Base-by-base conservation (phyloP, 768 basidiomycete species). In the Phlegmacium glaucopus region DNA sequence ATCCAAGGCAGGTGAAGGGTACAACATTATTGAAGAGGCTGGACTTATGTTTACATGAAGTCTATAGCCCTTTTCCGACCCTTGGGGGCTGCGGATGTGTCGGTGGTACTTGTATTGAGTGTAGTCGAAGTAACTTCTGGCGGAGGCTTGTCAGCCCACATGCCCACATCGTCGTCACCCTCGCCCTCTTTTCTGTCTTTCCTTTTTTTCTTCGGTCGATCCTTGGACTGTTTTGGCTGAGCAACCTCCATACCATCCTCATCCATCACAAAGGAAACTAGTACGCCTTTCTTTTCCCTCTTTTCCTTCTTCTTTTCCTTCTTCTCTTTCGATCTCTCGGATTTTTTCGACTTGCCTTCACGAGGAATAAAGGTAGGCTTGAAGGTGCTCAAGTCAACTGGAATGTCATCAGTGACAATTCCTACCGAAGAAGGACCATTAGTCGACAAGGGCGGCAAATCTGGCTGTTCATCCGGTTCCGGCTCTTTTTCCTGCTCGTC, bases 341-440 rank as follows among this genome's bases (percentile, higher is more conserved):
- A 52, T 39, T 71, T 72, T 58, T 78, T 74, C 11, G 61, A 59
- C 43, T 76, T 76, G 2, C 75, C 73, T 45, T 75, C 67, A n/a
- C 82, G 77, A 6, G 84, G 82, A 7, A 90, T 80, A 61, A 97
- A 98, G 0, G 84, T 89, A 1, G 94, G 94, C 58, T 85, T 90
- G 75, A 95, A 97, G 0, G 84, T 82, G n/a, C 75, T 66, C 22
- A 83, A 53, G 59, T 93, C 86, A 9, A 75, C 53, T 1, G 64
- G 64, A 12, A 50, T 59, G 22, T 63, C 59, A 29, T 65, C 60
- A 26, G 54, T 49, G 11, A 40, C 44, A 10, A 46, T 51, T 13
- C 57, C 61, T 3, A 49, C 37, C 6, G 48, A 54, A 22, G 59
- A 59, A 4, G 53, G 42, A 17, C 44, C 50, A 13, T 50, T 39